These are phyloP conservation scores for Coemansia sp. DNA, from an alignment of 192 early-diverging fungal genomes.

Conservation along the genomic window DNA sequence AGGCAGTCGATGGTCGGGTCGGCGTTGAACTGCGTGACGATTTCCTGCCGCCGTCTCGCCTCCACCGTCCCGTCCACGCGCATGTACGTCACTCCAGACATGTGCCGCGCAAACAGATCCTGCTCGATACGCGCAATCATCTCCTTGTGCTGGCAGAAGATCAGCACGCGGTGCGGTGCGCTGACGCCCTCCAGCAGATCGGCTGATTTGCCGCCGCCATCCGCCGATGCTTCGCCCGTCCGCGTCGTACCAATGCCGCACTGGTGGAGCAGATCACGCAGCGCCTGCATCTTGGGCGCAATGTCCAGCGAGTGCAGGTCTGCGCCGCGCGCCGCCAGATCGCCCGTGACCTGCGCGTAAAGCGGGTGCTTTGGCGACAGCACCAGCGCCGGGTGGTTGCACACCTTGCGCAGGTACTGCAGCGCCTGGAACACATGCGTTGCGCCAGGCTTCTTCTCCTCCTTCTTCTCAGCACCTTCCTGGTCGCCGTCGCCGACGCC, in stretches of 20 bases:
- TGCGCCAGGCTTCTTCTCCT: conserved; percentile 42
- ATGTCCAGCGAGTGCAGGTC: conserved; percentile 55
- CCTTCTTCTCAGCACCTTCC: neutral
- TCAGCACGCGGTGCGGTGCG: conserved; percentile 84
- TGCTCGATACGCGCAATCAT: conserved; percentile 98
- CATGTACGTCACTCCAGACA: conserved; percentile 90
- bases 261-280: conserved; percentile 85
- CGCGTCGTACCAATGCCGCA: conserved; percentile 87
- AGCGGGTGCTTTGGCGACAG: conserved; percentile 87
- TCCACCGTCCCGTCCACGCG: conserved; percentile 93
- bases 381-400: conserved; percentile 93
- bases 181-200: conserved; percentile 54
- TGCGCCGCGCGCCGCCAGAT: conserved; percentile 55
- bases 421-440: conserved; percentile 98
- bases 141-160: conserved; percentile 93
- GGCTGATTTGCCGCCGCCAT: neutral
- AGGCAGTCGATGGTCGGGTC: conserved; percentile 95
- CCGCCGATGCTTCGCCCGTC: neutral
- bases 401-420: conserved; percentile 92
- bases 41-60: conserved; percentile 75
- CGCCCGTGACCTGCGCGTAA: conserved; percentile 65
- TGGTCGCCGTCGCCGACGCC: conserved; percentile 13
- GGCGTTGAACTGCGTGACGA: conserved; percentile 93
- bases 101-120: conserved; percentile 75
- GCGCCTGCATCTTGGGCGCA: conserved; percentile 89